Evolutionary conservation across 768 basidiomycete species (phyloP).

Genomic region (Leccinum longicurvipes): DNA sequence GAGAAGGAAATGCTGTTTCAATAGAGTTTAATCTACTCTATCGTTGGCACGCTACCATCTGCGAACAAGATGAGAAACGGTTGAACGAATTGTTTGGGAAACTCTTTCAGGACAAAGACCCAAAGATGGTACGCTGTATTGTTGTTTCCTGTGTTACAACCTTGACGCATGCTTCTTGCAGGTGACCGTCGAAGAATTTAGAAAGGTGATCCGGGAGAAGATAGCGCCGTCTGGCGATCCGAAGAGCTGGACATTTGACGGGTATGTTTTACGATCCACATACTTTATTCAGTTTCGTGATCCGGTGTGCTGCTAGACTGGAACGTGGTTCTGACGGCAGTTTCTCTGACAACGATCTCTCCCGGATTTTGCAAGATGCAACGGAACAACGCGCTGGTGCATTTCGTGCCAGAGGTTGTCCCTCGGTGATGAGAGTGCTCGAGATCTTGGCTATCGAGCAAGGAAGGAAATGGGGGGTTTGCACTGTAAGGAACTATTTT

Average conservation of each 20-base stretch:
- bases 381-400: constrained; percentile 58
- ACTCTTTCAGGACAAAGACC: constrained; percentile 41
- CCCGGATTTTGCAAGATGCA: constrained; percentile 57
- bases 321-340: constrained; percentile 48
- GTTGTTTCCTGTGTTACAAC: neutral
- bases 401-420: constrained; percentile 68
- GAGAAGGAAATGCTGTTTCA: constrained; percentile 73
- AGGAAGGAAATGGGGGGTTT: constrained; percentile 65
- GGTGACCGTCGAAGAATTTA: constrained; percentile 23
- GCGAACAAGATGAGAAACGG: constrained; percentile 54
- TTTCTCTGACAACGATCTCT: constrained; percentile 64
- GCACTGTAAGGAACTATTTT: constrained; percentile 47
- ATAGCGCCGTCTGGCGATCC: constrained; percentile 18
- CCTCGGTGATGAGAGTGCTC: constrained; percentile 59
- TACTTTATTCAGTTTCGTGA: neutral
- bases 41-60: constrained; percentile 65
- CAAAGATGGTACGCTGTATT: constrained; percentile 33
- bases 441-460: constrained; percentile 71
- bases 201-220: constrained; percentile 10
- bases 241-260: constrained; percentile 53
- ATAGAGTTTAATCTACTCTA: constrained; percentile 68
- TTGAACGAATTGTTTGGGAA: constrained; percentile 43
- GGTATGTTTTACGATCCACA: constrained; percentile 28
- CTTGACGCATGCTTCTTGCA: neutral
- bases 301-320: constrained; percentile 34